Percentiles rank a stretch among this genome's conserved stretches.
Evolutionary conservation across 345 rosid species (phyloP).

Genomic region (Punica granatum): DNA sequence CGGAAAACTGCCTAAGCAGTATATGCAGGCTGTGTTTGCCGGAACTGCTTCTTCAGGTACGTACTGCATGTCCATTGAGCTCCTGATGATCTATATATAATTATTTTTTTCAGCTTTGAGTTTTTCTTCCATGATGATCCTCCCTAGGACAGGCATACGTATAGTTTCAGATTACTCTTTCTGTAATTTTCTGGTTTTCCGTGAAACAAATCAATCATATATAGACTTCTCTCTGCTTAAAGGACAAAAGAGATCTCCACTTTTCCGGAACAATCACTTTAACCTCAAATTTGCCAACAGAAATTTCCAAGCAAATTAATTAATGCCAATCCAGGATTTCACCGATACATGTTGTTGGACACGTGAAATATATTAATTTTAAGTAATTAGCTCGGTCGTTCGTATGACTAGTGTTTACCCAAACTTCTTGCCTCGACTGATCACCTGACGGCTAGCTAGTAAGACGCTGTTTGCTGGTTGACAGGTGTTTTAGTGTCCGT

Average conservation of each 20-base stretch:
- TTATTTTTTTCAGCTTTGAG: neutral
- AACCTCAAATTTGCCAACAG: neutral
- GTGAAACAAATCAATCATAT: neutral
- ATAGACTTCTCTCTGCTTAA: neutral
- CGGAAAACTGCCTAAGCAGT: conserved; percentile 77
- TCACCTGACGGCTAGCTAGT: neutral
- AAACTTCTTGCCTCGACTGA: neutral
- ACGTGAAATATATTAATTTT: too few relatives aligned
- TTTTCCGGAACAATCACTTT: too few relatives aligned
- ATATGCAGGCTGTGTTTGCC: conserved; percentile 94
- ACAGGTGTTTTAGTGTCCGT: conserved; percentile 71
- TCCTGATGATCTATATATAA: neutral
- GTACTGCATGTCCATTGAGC: neutral
- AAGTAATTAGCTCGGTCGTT: too few relatives aligned
- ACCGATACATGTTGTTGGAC: too few relatives aligned
- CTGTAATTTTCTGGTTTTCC: too few relatives aligned
- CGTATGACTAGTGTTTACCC: too few relatives aligned
- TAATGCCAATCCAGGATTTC: neutral
- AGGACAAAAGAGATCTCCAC: neutral
- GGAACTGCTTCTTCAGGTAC: conserved; percentile 97
- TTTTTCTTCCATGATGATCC: neutral
- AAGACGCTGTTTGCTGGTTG: neutral
- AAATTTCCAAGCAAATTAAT: neutral
- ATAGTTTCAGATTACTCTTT: too few relatives aligned
- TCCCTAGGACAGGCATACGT: neutral